These are phyloP conservation scores for Diaporthe destruens DNA, from an alignment of 2,329 filamentous ascomycete species.

Conservation along the genomic window DNA sequence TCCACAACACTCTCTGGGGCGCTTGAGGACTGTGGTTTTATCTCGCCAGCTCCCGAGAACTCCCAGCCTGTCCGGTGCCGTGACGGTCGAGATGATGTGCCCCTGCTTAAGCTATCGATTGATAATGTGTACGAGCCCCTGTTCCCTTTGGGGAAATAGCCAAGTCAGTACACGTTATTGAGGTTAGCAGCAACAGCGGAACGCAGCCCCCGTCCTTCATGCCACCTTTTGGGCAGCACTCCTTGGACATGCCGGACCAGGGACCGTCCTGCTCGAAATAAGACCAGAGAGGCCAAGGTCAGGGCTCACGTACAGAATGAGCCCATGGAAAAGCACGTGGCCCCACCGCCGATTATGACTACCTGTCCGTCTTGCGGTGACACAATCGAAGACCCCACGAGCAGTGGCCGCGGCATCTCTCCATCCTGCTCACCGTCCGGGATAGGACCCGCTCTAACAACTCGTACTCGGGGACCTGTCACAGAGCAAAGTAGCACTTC, in stretches of 20 bases:
- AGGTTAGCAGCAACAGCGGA: neutral
- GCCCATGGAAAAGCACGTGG: slow-evolving; percentile 91
- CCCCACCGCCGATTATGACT: slow-evolving; percentile 81
- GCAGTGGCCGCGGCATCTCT: slow-evolving; percentile 66
- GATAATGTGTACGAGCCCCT: slow-evolving; percentile 64
- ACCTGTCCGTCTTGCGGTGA: slow-evolving; percentile 62
- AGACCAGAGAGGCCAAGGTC: neutral
- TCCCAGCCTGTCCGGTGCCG: slow-evolving; percentile 25
- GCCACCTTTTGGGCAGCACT: neutral
- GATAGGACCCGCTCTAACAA: slow-evolving; percentile 41
- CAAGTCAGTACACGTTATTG: neutral
- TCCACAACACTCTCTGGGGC: slow-evolving; percentile 44
- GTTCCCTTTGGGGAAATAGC: slow-evolving; percentile 60
- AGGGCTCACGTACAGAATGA: slow-evolving; percentile 69
- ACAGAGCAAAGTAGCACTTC: slow-evolving; percentile 58
- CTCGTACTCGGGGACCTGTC: neutral
- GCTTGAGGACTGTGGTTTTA: slow-evolving; percentile 40
- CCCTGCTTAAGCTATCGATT: neutral
- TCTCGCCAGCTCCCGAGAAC: slow-evolving; percentile 36
- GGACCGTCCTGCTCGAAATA: neutral
- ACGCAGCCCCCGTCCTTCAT: neutral
- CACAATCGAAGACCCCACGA: slow-evolving; percentile 76
- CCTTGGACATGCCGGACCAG: neutral
- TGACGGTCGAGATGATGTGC: neutral
- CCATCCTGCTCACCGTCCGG: slow-evolving; percentile 8